Percentiles rank a stretch among this genome's conserved stretches.
Conservation (phyloP, 805 yeast genomes). For the Scheffersomyces stipitis region DNA sequence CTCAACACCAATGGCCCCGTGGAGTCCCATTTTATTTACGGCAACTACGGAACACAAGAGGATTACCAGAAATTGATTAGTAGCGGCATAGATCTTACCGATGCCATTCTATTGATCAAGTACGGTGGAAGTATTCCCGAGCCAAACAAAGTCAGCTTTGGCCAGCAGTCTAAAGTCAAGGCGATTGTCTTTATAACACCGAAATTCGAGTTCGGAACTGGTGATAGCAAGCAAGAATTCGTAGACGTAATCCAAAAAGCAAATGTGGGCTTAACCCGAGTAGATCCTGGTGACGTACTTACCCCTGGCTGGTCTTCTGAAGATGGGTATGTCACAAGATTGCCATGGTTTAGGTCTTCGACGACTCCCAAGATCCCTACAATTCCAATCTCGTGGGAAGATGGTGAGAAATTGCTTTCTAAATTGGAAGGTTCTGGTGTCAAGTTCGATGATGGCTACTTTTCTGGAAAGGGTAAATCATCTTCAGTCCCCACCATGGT, state of each 20-base stretch:
- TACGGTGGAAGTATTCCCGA: constrained; percentile 50
- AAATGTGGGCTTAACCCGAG: constrained; percentile 58
- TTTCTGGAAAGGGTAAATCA: constrained; percentile 23
- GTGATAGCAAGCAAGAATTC: constrained; percentile 11
- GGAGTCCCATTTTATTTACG: constrained; percentile 57
- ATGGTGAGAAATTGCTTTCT: constrained; percentile 44
- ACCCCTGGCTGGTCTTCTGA: constrained; percentile 72
- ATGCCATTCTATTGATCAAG: constrained; percentile 56
- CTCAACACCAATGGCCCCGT: constrained; percentile 51
- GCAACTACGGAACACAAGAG: constrained; percentile 57
- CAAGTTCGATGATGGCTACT: constrained; percentile 26
- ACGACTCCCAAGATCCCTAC: constrained; percentile 72
- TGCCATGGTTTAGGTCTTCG: constrained; percentile 45
- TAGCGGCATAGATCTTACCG: constrained; percentile 40
- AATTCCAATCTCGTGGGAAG: constrained; percentile 74
- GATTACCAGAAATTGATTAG: constrained; percentile 51
- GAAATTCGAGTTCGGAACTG: constrained; percentile 10
- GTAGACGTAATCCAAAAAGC: constrained; percentile 51
- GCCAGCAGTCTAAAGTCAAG: constrained; percentile 54
- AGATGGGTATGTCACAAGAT: constrained; percentile 36
- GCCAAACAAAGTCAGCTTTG: constrained; percentile 42
- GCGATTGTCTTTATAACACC: constrained; percentile 67
- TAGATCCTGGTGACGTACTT: constrained; percentile 73
- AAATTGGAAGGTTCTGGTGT: constrained; percentile 23
- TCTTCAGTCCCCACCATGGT: constrained; percentile 17